A percentile compares a stretch with the other conserved stretches of the same genome.
Conservation (phyloP, 192 early-diverging fungal species). For the Powellomyces hirtus region DNA sequence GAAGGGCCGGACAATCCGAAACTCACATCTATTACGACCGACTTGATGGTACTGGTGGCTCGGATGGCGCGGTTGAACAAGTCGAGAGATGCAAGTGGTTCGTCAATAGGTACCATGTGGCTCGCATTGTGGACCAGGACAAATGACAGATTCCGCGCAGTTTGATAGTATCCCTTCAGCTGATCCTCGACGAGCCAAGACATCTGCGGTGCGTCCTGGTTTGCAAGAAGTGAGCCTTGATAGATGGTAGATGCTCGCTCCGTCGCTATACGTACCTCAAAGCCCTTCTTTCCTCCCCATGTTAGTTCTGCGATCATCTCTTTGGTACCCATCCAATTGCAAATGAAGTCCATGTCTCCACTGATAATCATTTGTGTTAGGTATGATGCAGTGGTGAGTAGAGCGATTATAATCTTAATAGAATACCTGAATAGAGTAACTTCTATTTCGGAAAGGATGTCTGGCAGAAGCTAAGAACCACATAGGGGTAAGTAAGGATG, state of each 20-base stretch:
- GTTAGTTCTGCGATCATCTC: slow-evolving; percentile 64
- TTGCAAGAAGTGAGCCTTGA: no score
- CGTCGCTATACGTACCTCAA: slow-evolving; percentile 41
- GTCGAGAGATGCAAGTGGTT: slow-evolving; percentile 58
- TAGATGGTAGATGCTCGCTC: neutral
- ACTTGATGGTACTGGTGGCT: neutral
- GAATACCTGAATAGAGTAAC: slow-evolving; percentile 65
- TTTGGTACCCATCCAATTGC: slow-evolving; percentile 71
- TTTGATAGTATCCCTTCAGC: slow-evolving; percentile 43
- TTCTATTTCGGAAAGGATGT: slow-evolving; percentile 50
- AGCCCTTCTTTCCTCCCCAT: slow-evolving; percentile 64
- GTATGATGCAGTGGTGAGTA: neutral
- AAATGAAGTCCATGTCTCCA: slow-evolving; percentile 79
- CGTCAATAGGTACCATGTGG: slow-evolving; percentile 73
- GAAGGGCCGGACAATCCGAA: no score
- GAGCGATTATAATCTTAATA: neutral
- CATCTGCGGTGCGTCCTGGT: slow-evolving; percentile 30
- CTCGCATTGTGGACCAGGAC: slow-evolving; percentile 58
- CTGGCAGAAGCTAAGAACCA: slow-evolving; percentile 62
- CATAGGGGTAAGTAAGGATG: neutral
- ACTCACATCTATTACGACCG: neutral
- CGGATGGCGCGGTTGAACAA: slow-evolving; percentile 57
- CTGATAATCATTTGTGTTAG: slow-evolving; percentile 31
- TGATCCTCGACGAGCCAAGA: slow-evolving; percentile 53
- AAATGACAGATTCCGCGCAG: slow-evolving; percentile 62